Conservation (phyloP, 2,329 filamentous ascomycete genomes). For the Albifimbria verrucaria region DNA sequence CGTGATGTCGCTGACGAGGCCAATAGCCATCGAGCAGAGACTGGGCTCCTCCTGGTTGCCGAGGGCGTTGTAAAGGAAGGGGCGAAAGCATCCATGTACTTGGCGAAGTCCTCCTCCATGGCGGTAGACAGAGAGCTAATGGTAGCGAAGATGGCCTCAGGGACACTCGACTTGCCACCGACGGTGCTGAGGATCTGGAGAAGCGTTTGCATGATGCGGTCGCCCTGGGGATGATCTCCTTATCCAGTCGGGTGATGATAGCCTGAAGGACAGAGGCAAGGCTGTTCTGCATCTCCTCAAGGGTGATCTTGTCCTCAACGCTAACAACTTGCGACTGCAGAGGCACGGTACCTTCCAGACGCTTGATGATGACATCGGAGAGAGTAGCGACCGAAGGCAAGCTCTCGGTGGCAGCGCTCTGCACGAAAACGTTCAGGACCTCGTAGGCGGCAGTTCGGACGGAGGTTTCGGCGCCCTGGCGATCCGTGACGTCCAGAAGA, state of each 20-base stretch:
- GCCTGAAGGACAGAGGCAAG: constrained; percentile 86
- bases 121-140: constrained; percentile 90
- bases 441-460: constrained; percentile 96
- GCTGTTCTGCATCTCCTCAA: constrained; percentile 98
- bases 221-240: constrained; percentile 84
- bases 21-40: constrained; percentile 95
- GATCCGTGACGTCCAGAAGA: constrained; percentile 84
- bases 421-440: constrained; percentile 91
- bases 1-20: constrained; percentile 93
- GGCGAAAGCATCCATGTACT: constrained; percentile 95
- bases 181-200: constrained; percentile 77
- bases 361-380: constrained; percentile 84
- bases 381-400: constrained; percentile 76
- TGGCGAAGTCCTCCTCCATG: constrained; percentile 86
- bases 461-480: constrained; percentile 27
- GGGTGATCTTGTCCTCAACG: constrained; percentile 90
- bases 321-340: constrained; percentile 93
- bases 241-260: constrained; percentile 87
- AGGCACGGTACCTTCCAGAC: constrained; percentile 83
- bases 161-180: constrained; percentile 85
- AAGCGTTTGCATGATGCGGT: constrained; percentile 88
- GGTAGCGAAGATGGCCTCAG: constrained; percentile 88
- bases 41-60: constrained; percentile 93
- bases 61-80: constrained; percentile 90
- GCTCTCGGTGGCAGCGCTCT: constrained; percentile 84